Evolutionary conservation across 179 eudicot genomes (phyloP).

Genomic region (Amaranthus tricolor): DNA sequence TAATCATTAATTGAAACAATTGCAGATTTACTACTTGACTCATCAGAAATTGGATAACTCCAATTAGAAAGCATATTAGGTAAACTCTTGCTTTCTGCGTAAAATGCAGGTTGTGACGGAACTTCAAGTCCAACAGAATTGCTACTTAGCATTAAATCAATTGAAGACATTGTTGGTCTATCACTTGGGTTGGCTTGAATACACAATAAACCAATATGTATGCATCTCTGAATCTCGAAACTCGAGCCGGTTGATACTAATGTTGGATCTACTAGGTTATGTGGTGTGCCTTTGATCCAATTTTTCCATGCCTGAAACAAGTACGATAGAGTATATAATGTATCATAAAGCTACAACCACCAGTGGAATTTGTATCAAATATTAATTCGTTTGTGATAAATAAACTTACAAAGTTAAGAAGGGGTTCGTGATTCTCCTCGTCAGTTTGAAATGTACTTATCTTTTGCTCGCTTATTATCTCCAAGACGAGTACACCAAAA

Average conservation of each 20-base stretch:
- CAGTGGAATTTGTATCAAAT: neutral
- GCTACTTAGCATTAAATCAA: constrained; percentile 30
- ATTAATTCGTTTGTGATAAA: too few relatives aligned
- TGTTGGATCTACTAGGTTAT: constrained; percentile 31
- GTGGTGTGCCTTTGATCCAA: constrained; percentile 32
- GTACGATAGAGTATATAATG: neutral
- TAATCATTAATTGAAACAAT: neutral
- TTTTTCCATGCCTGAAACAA: constrained; percentile 46
- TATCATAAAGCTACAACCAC: neutral
- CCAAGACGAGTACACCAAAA: constrained; percentile 48
- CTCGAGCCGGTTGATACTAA: constrained; percentile 2
- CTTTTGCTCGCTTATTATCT: constrained; percentile 43
- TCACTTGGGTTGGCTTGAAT: constrained; percentile 34
- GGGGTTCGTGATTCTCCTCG: constrained; percentile 33
- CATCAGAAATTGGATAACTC: neutral
- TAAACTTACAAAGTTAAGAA: constrained; percentile 40
- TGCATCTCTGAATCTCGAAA: constrained; percentile 34
- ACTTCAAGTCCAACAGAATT: constrained; percentile 17
- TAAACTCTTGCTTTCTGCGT: neutral
- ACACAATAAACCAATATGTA: constrained; percentile 41
- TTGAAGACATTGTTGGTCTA: constrained; percentile 36
- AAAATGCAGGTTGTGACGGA: constrained; percentile 30
- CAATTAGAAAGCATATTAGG: neutral
- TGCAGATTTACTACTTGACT: neutral
- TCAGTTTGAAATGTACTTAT: constrained; percentile 17